These are phyloP conservation scores for Cyamopsis tetragonoloba DNA, from an alignment of 306 rosid genomes.

Conservation along the genomic window DNA sequence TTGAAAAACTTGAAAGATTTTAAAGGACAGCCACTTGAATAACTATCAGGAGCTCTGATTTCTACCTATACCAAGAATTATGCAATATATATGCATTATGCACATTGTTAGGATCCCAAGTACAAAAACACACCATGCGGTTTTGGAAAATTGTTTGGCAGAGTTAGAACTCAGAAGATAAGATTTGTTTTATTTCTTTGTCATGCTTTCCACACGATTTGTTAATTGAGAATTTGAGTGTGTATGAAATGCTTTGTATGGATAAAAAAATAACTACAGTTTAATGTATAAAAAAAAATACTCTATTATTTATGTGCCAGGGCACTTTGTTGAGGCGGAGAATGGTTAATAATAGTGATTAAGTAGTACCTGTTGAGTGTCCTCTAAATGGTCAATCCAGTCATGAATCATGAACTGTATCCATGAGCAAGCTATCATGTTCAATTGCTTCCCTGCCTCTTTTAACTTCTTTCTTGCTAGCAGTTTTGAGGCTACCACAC, in stretches of 20 bases:
- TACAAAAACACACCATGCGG: not conserved
- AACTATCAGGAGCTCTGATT: conserved; percentile 45
- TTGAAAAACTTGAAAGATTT: conserved; percentile 63
- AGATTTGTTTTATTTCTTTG: not conserved
- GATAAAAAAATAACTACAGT: too few relatives aligned
- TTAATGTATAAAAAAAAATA: too few relatives aligned
- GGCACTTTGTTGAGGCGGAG: too few relatives aligned
- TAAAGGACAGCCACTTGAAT: conserved; percentile 57
- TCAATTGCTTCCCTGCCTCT: conserved; percentile 67
- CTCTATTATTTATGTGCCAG: too few relatives aligned
- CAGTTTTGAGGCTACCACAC: conserved; percentile 60
- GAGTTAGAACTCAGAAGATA: conserved; percentile 1
- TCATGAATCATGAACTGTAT: conserved; percentile 85
- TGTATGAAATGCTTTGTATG: too few relatives aligned
- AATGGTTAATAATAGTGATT: too few relatives aligned
- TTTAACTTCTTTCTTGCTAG: conserved; percentile 55
- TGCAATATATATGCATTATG: not conserved
- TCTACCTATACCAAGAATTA: conserved; percentile 43
- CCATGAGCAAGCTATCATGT: conserved; percentile 78
- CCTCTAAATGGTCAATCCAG: conserved; percentile 83
- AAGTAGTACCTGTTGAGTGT: conserved; percentile 68
- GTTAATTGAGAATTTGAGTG: too few relatives aligned
- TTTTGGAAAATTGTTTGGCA: not conserved
- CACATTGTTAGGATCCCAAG: not conserved
- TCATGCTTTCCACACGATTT: not conserved